A percentile compares a stretch with the other conserved stretches of the same genome.
These are phyloP conservation scores for Homolaphlyctis polyrhiza DNA, from an alignment of 371 early-diverging fungal species.

Conservation along the genomic window DNA sequence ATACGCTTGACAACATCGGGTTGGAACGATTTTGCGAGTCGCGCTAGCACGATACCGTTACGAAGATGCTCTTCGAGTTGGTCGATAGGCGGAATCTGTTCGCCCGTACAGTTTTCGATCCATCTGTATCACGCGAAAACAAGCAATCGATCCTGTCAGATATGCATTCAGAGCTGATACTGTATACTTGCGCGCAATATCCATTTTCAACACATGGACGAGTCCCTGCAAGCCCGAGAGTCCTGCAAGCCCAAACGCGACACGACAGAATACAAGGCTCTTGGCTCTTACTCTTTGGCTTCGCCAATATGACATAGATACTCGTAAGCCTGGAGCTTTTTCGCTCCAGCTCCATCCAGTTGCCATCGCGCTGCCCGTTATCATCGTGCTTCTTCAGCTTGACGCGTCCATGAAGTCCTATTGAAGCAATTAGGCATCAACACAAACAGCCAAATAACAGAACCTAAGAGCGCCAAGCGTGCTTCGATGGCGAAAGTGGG, in stretches of 20 bases:
- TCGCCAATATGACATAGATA: conserved; percentile 99
- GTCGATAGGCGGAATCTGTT: conserved; percentile 73
- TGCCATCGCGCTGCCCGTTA: conserved; percentile 18
- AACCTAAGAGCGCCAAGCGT: too few relatives aligned
- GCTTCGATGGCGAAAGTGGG: too few relatives aligned
- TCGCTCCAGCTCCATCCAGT: conserved; percentile 95
- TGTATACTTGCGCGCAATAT: neutral
- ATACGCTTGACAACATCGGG: conserved; percentile 84
- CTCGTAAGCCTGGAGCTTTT: conserved; percentile 94
- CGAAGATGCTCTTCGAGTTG: conserved; percentile 86
- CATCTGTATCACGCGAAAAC: too few relatives aligned
- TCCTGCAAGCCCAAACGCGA: too few relatives aligned
- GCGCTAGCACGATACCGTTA: conserved; percentile 92
- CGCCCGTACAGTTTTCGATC: conserved; percentile 89
- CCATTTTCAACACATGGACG: too few relatives aligned
- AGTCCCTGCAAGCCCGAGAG: too few relatives aligned
- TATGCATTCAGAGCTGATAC: neutral
- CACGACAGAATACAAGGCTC: neutral
- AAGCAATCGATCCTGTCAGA: too few relatives aligned
- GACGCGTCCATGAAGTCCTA: conserved; percentile 1
- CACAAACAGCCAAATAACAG: too few relatives aligned
- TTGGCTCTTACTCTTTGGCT: conserved; percentile 89
- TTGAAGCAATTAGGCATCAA: too few relatives aligned
- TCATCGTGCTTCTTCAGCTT: conserved; percentile 9
- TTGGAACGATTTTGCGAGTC: conserved; percentile 81